These are phyloP conservation scores for Coniella vitis DNA, from an alignment of 2,329 filamentous ascomycete genomes.

Conservation along the genomic window DNA sequence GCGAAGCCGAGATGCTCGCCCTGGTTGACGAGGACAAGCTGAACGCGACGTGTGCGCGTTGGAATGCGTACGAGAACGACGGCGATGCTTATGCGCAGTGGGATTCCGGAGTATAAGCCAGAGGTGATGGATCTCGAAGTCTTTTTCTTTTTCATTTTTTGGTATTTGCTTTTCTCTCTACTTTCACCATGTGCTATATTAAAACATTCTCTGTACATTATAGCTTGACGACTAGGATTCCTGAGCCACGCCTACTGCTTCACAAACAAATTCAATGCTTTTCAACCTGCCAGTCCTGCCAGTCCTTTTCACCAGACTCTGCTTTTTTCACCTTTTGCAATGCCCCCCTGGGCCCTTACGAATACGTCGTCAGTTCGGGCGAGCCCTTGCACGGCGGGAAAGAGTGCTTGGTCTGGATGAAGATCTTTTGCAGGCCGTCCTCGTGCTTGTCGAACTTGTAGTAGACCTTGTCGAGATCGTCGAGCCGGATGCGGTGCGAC, in stretches of 20 bases:
- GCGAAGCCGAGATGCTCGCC: neutral
- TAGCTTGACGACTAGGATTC: neutral
- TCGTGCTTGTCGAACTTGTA: conserved; percentile 53
- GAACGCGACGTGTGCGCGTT: conserved; percentile 5
- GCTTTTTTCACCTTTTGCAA: too few species aligned
- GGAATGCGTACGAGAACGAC: neutral
- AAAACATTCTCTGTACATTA: neutral
- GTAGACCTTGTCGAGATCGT: conserved; percentile 65
- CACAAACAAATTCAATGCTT: too few species aligned
- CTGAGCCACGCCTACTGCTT: too few species aligned
- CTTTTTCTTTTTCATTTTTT: neutral
- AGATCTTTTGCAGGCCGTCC: conserved; percentile 77
- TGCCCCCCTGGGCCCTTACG: too few species aligned
- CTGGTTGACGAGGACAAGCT: neutral
- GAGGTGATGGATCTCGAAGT: too few species aligned
- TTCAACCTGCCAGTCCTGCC: too few species aligned
- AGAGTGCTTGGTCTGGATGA: conserved; percentile 53
- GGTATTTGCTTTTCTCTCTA: neutral
- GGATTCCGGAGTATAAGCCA: conserved; percentile 3
- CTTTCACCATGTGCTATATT: neutral
- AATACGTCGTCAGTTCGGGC: conserved; percentile 38
- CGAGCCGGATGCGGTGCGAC: conserved; percentile 67
- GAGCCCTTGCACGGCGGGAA: conserved; percentile 36
- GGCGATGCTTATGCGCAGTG: conserved; percentile 1
- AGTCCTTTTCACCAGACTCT: too few species aligned